A percentile compares a stretch with the other conserved stretches of the same genome.
phyloP scores from a whole-genome alignment of 225 moss, liverwort and hornwort genomes.

The Thuidium tamariscinum region DNA sequence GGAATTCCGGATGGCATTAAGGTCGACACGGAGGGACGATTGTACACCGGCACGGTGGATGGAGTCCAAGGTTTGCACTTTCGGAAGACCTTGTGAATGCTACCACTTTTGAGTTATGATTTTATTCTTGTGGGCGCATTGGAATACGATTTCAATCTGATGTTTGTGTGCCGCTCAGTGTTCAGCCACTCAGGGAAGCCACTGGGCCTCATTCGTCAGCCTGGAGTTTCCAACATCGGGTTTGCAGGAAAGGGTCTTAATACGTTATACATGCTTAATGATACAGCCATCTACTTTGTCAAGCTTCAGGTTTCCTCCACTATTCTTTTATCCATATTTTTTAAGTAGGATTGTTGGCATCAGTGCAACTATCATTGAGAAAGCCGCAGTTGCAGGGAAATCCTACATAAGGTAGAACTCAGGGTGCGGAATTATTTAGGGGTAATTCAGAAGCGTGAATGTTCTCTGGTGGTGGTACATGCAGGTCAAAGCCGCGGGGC shows the following conservation, averaged over 20 bases:
- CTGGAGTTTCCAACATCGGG: conserved; percentile 24
- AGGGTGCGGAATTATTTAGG: neutral
- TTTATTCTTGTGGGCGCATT: neutral
- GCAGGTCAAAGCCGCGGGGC: neutral
- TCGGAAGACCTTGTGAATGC: neutral
- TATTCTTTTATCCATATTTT: neutral
- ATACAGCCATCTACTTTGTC: conserved; percentile 13
- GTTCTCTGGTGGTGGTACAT: neutral
- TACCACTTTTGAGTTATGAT: neutral
- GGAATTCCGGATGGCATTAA: conserved; percentile 52
- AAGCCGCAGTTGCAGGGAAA: too few species aligned
- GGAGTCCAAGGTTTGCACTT: conserved; percentile 36
- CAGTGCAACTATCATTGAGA: neutral
- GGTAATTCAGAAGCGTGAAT: neutral
- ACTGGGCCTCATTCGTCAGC: conserved; percentile 32
- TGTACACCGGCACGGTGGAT: conserved; percentile 38
- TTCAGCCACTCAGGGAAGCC: conserved; percentile 15
- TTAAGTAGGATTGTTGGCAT: neutral
- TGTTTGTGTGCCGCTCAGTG: conserved; percentile 5
- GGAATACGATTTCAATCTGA: neutral
- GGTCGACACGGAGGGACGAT: conserved; percentile 47
- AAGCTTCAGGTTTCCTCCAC: conserved; percentile 18
- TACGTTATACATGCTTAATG: conserved; percentile 37
- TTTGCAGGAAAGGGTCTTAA: conserved; percentile 29
- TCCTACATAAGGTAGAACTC: neutral